These are phyloP conservation scores for Aurifilum marmelostoma DNA, from an alignment of 2,329 filamentous ascomycete species.

Conservation along the genomic window DNA sequence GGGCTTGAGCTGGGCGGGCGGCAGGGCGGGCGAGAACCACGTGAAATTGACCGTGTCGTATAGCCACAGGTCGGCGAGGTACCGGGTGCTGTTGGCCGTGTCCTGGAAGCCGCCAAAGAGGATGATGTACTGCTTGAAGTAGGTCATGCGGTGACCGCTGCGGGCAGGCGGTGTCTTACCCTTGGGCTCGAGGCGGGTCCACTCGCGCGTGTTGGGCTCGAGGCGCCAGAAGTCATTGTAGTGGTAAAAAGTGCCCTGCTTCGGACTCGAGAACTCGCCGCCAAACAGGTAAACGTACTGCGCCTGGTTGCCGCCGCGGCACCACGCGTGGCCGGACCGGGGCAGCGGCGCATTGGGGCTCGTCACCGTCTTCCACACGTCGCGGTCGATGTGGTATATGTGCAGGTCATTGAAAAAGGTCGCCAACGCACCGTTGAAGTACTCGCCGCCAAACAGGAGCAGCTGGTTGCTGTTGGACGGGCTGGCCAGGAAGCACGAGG, in stretches of 20 bases:
- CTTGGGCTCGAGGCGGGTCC: constrained; percentile 82
- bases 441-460: constrained; percentile 92
- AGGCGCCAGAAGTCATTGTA: constrained; percentile 98
- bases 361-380: constrained; percentile 89
- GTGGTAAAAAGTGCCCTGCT: constrained; percentile 98
- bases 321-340: constrained; percentile 93
- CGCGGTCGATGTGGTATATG: constrained; percentile 76
- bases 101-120: constrained; percentile 97
- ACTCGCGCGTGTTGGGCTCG: constrained; percentile 82
- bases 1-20: constrained; percentile 81
- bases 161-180: constrained; percentile 81
- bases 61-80: constrained; percentile 90
- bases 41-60: constrained; percentile 88
- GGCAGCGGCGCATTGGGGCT: constrained; percentile 91
- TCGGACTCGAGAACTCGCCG: constrained; percentile 94
- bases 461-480: constrained; percentile 86
- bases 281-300: constrained; percentile 90
- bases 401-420: constrained; percentile 70
- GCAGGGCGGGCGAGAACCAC: constrained; percentile 78
- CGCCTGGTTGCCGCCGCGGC: constrained; percentile 78
- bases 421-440: constrained; percentile 88
- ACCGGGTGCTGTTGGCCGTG: constrained; percentile 92
- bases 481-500: constrained; percentile 80
- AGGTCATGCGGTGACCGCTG: constrained; percentile 94
- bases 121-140: constrained; percentile 95